Evolutionary conservation across 2,329 filamentous ascomycete species (phyloP).

Genomic region (Ophiostoma quercus): DNA sequence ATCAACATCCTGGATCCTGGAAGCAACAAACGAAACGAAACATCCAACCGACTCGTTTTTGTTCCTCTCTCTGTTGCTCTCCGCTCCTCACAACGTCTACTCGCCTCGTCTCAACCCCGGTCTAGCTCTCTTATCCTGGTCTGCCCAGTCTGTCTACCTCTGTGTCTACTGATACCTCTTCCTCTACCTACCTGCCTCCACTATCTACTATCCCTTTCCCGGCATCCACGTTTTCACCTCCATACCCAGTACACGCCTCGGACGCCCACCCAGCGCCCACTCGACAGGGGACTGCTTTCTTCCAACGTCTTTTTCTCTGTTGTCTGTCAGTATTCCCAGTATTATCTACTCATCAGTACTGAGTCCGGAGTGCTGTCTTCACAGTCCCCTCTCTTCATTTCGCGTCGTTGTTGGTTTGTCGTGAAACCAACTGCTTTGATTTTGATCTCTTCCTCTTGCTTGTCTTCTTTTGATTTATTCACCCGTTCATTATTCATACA

Average conservation of each 20-base stretch:
- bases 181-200: neutral
- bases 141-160: neutral
- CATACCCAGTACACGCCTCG: neutral
- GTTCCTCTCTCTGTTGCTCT: neutral
- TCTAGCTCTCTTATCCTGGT: neutral
- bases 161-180: no score
- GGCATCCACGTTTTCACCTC: slow-evolving; percentile 3
- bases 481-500: neutral
- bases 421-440: neutral
- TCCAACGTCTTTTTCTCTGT: neutral
- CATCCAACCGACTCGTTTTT: neutral
- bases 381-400: neutral
- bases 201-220: neutral
- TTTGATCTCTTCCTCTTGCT: neutral
- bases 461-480: neutral
- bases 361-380: no score
- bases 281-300: slow-evolving; percentile 1
- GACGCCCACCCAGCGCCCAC: neutral
- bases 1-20: neutral
- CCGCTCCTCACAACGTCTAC: neutral
- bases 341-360: neutral
- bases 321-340: neutral
- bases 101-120: neutral
- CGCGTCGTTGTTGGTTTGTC: neutral
- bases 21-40: slow-evolving; percentile 9